Conservation (phyloP, 371 early-diverging fungal species). For the Phascolomyces articulosus region DNA sequence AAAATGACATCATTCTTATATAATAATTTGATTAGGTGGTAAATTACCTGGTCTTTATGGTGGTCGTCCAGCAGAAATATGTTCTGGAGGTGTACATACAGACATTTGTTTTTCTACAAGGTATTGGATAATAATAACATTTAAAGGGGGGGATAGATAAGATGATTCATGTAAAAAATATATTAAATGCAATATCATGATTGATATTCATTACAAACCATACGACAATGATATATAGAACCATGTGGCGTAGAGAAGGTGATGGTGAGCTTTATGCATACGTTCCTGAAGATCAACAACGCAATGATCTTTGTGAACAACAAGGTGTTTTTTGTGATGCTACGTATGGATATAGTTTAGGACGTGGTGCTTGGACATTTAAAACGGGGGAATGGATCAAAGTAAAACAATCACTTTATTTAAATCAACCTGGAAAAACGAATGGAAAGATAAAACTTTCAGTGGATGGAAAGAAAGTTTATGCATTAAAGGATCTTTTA, state of each 20-base stretch:
- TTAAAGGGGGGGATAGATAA: too few relatives aligned
- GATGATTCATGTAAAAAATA: too few relatives aligned
- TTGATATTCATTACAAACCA: too few relatives aligned
- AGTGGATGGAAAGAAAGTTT: slow-evolving; percentile 35
- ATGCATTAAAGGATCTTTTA: slow-evolving; percentile 21
- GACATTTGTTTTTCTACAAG: slow-evolving; percentile 61
- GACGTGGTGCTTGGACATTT: slow-evolving; percentile 59
- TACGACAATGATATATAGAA: slow-evolving; percentile 23
- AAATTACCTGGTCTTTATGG: slow-evolving; percentile 64
- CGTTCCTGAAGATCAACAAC: slow-evolving; percentile 50
- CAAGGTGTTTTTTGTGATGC: slow-evolving; percentile 57
- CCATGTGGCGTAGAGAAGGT: slow-evolving; percentile 65
- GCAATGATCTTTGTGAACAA: slow-evolving; percentile 39
- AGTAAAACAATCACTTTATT: slow-evolving; percentile 53
- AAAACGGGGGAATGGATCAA: slow-evolving; percentile 57
- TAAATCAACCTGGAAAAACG: slow-evolving; percentile 55
- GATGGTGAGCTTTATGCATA: slow-evolving; percentile 69
- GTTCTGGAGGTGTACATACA: slow-evolving; percentile 62
- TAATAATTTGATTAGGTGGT: slow-evolving; percentile 15
- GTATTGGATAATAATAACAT: slow-evolving; percentile 22
- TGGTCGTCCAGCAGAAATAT: slow-evolving; percentile 41
- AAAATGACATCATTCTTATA: too few relatives aligned
- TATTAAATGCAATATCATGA: not conserved
- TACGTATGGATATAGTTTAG: slow-evolving; percentile 66
- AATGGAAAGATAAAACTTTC: slow-evolving; percentile 51